Conservation (phyloP, 2,329 filamentous ascomycete species). For the Cercospora sp. region DNA sequence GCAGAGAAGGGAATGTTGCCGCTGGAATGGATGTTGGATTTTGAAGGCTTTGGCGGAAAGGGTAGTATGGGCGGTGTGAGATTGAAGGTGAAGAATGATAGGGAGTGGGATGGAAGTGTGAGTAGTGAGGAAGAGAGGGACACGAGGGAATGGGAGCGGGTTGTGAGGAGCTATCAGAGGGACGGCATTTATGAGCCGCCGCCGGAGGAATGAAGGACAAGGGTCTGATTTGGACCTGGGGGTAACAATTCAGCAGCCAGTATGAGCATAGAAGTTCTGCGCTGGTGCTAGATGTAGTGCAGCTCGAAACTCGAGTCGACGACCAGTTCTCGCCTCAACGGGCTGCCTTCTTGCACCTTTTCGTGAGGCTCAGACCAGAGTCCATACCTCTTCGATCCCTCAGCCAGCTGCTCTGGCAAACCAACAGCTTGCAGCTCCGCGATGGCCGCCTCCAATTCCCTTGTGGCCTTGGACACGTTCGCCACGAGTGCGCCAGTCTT, state of each 20-base stretch:
- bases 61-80: constrained; percentile 45
- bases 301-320: background rate
- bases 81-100: constrained; percentile 43
- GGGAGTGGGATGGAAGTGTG: constrained; percentile 26
- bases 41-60: constrained; percentile 39
- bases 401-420: background rate
- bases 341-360: background rate
- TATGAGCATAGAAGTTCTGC: background rate
- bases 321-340: background rate
- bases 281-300: background rate
- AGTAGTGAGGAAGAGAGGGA: constrained; percentile 28
- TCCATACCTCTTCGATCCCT: background rate
- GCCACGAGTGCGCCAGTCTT: background rate
- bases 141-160: constrained; percentile 30
- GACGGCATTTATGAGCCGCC: constrained; percentile 31
- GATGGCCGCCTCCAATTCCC: background rate
- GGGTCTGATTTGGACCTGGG: background rate
- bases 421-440: background rate
- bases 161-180: constrained; percentile 28
- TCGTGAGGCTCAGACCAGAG: background rate
- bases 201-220: constrained; percentile 5
- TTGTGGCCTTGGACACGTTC: background rate
- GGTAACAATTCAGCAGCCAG: background rate
- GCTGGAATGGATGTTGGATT: constrained; percentile 47
- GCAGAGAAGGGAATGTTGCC: constrained; percentile 40